Evolutionary conservation across 2,329 filamentous ascomycete species (phyloP).

Genomic region (Fusarium pseudonygamai): DNA sequence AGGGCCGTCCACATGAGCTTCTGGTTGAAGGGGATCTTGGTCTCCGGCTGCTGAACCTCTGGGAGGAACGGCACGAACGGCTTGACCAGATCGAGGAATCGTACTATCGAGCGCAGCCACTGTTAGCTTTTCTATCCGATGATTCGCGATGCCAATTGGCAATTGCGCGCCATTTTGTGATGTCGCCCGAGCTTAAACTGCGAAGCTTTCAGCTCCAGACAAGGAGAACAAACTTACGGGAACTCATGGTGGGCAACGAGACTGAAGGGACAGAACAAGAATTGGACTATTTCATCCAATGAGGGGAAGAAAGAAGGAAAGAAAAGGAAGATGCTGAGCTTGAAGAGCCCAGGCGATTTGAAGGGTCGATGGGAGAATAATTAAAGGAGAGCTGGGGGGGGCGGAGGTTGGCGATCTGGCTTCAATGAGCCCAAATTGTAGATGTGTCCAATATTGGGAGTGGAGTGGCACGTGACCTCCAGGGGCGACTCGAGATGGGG

Average conservation of each 20-base stretch:
- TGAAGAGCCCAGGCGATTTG: constrained; percentile 49
- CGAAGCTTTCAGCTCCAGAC: constrained; percentile 28
- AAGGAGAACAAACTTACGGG: constrained; percentile 57
- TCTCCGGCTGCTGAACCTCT: constrained; percentile 98
- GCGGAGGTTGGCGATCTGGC: constrained; percentile 55
- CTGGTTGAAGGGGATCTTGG: constrained; percentile 99
- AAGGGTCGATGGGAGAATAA: constrained; percentile 47
- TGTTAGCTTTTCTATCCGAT: constrained; percentile 41
- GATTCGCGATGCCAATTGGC: constrained; percentile 18
- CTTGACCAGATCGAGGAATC: constrained; percentile 99
- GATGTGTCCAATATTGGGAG: constrained; percentile 57
- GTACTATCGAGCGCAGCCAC: constrained; percentile 67
- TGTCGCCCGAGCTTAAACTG: constrained; percentile 30
- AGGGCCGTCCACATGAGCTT: constrained; percentile 95
- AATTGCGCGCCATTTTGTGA: constrained; percentile 41
- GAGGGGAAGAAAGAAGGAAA: constrained; percentile 47
- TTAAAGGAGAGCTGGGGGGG: constrained; percentile 50
- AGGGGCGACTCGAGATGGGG: constrained; percentile 10
- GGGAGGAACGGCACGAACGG: constrained; percentile 99
- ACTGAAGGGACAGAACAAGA: constrained; percentile 48
- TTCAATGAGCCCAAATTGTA: constrained; percentile 53
- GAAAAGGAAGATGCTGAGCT: constrained; percentile 50
- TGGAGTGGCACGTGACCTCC: constrained; percentile 49
- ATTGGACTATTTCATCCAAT: constrained; percentile 54
- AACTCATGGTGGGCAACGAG: constrained; percentile 62